Base-by-base conservation (phyloP, 495 filamentous ascomycete genomes). In the Viridothelium virens region DNA sequence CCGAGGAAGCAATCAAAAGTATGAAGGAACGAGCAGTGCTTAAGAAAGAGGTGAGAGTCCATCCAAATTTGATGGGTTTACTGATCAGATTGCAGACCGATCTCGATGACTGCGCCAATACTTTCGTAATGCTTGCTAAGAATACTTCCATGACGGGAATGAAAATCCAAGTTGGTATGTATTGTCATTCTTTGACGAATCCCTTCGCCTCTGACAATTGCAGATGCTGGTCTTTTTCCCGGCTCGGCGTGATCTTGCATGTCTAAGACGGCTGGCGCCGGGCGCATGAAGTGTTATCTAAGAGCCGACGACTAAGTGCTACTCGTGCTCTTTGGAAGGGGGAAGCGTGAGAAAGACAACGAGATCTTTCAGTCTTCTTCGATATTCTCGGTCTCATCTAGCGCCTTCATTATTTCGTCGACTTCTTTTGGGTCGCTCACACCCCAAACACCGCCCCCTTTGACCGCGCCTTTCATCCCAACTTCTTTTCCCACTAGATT, bases 401-500 rank as follows among this genome's bases (percentile, higher is more conserved):
- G 71, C 12, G 83, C 88, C 68, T 76, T 79, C 25, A 96, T 74
- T 12, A 89, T 86, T 63, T 87, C 84, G 66, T 96, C 90, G 65
- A 93, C 84, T 77, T 96, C 92, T 62, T 80, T 84, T 34, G 91
- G 89, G 74, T 90, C 86, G 46, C 84, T 92, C 64, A 96, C 89
- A n/a, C 89, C 91, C 89, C 92, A 96, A 0, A 96, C 91, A 11
- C 95, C 90, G 18, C 92, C 94, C 2, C 93, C 92, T 73, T 90
- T 91, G 38, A 89, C 83, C 33, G 83, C 79, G 37, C 92, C 91
- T 74, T 86, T 87, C 88, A 91, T 91, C 1, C 91, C 92, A 4
- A 98, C 92, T 75, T 97, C 94, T 75, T 96, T 96, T 0, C 92
- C 92, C 5, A 98, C 94, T 33, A 98, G 76, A 74, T 97, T 97